A percentile compares a stretch with the other conserved stretches of the same genome.
These are phyloP conservation scores for Tetramitus jugosus DNA, from an alignment of 208 protist genomes.

Conservation along the genomic window DNA sequence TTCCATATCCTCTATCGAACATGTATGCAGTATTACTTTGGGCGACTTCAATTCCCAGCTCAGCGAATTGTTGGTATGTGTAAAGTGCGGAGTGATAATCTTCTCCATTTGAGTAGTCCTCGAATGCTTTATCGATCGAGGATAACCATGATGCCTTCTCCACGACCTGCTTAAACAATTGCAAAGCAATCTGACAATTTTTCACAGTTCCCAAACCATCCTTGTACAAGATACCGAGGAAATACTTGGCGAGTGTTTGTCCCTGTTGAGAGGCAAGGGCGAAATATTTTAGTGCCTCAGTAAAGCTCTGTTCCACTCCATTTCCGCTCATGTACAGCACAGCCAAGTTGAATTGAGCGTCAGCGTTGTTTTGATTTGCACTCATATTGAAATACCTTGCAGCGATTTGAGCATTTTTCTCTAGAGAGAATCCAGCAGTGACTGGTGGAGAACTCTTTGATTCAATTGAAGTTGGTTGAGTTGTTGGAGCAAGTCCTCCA, in stretches of 20 bases:
- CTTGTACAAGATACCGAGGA: slow-evolving; percentile 23
- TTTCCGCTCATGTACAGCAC: slow-evolving; percentile 55
- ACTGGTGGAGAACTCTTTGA: neutral
- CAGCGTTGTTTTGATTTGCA: slow-evolving; percentile 23
- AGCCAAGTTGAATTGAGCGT: slow-evolving; percentile 65
- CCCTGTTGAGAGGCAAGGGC: slow-evolving; percentile 15
- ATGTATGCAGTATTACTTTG: slow-evolving; percentile 35
- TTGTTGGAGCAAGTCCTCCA: too few relatives aligned
- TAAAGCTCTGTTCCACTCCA: slow-evolving; percentile 16
- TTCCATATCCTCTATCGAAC: slow-evolving; percentile 17
- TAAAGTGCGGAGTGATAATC: slow-evolving; percentile 19
- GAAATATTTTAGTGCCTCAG: slow-evolving; percentile 9
- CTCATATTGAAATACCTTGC: slow-evolving; percentile 30
- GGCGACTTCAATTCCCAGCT: slow-evolving; percentile 28
- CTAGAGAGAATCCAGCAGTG: neutral
- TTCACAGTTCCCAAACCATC: slow-evolving; percentile 6
- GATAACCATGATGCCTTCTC: slow-evolving; percentile 25
- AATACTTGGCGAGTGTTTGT: slow-evolving; percentile 22
- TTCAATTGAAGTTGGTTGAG: too few relatives aligned
- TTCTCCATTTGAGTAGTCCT: slow-evolving; percentile 20
- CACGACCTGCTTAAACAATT: slow-evolving; percentile 23
- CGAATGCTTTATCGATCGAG: slow-evolving; percentile 14
- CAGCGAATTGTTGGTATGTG: slow-evolving; percentile 20
- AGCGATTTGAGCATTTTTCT: slow-evolving; percentile 5
- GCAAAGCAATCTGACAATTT: slow-evolving; percentile 26